A percentile compares a stretch with the other conserved stretches of the same genome.
Conservation (phyloP, 176 grass and related monocot species). For the Coix lacrymajobi region DNA sequence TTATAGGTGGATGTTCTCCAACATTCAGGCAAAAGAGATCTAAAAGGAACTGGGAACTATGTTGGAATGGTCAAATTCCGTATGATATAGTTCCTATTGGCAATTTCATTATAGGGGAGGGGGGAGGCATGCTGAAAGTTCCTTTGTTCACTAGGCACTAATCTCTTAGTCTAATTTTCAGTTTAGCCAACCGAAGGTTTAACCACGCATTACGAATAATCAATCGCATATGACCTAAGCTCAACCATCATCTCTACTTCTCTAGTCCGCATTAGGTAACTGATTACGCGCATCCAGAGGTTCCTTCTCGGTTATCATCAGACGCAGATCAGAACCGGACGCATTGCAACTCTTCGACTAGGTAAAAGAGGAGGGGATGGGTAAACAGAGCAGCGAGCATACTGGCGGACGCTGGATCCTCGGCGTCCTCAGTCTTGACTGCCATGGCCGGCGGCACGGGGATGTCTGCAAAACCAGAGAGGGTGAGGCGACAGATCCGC, state of each 20-base stretch:
- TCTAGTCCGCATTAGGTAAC: background rate
- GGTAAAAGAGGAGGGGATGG: background rate
- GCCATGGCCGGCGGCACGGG: conserved; percentile 66
- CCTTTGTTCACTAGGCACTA: background rate
- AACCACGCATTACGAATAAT: background rate
- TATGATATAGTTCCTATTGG: background rate
- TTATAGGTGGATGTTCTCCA: background rate
- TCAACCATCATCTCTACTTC: background rate
- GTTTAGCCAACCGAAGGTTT: background rate
- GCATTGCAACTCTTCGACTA: background rate
- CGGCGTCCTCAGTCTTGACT: conserved; percentile 64
- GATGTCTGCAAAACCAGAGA: conserved; percentile 46
- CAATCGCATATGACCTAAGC: background rate
- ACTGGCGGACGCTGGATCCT: conserved; percentile 62
- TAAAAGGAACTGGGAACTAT: background rate
- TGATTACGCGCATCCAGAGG: background rate
- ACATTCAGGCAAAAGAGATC: background rate
- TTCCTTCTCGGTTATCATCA: background rate
- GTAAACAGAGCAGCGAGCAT: background rate
- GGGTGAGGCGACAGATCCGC: background rate
- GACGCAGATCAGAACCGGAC: background rate
- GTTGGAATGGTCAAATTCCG: background rate
- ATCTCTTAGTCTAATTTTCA: background rate
- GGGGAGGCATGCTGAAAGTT: background rate
- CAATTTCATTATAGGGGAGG: background rate